These are phyloP conservation scores for Penicillium sp. DNA, from an alignment of 2,329 filamentous ascomycete genomes.

Conservation along the genomic window DNA sequence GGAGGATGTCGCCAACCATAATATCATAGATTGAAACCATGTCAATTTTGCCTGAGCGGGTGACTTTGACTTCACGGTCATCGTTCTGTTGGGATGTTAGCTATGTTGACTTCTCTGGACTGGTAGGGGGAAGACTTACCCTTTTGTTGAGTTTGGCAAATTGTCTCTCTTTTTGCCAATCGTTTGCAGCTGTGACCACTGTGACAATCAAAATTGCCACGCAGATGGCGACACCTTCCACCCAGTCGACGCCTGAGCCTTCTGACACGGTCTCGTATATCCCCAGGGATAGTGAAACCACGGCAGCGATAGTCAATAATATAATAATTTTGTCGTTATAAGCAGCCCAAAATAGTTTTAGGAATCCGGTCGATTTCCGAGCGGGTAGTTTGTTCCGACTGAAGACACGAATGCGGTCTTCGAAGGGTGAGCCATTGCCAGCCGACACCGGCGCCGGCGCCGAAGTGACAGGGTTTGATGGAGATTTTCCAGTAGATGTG, in stretches of 20 bases:
- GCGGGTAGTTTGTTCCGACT: slow-evolving; percentile 63
- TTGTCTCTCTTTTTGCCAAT: slow-evolving; percentile 68
- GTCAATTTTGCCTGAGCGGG: slow-evolving; percentile 64
- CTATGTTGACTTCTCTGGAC: not conserved
- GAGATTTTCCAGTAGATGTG: slow-evolving; percentile 18
- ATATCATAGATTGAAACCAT: slow-evolving; percentile 67
- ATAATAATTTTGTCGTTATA: slow-evolving; percentile 75
- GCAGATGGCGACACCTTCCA: slow-evolving; percentile 67
- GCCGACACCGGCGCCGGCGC: slow-evolving; percentile 7
- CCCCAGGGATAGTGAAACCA: slow-evolving; percentile 67
- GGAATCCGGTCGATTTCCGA: slow-evolving; percentile 62
- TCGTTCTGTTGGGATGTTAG: slow-evolving; percentile 53
- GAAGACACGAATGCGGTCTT: slow-evolving; percentile 61
- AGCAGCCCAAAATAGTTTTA: slow-evolving; percentile 64
- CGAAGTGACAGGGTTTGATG: not conserved
- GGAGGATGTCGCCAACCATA: slow-evolving; percentile 68
- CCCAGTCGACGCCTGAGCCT: slow-evolving; percentile 59
- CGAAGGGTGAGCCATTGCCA: slow-evolving; percentile 39
- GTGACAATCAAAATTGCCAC: slow-evolving; percentile 66
- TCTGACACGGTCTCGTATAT: slow-evolving; percentile 64
- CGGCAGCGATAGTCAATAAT: slow-evolving; percentile 65
- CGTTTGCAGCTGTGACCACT: slow-evolving; percentile 62
- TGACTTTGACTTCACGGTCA: slow-evolving; percentile 64
- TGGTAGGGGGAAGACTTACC: slow-evolving; percentile 23
- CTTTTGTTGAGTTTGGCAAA: slow-evolving; percentile 62